Percentiles rank a stretch among this genome's conserved stretches.
Conservation (phyloP, 306 rosid species). For the Gillenia trifoliata region DNA sequence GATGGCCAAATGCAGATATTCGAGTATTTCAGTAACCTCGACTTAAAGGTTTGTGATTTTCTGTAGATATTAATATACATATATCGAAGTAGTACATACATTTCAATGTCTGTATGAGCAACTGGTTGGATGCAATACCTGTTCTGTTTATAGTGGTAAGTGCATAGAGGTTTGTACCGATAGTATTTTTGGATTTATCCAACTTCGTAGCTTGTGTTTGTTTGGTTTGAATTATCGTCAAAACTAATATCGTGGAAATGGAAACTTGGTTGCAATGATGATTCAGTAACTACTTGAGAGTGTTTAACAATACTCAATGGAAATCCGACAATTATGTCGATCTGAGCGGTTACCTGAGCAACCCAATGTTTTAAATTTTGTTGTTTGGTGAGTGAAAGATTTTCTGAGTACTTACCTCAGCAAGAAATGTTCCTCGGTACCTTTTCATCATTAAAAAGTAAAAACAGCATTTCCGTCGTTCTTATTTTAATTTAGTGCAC, state of each 20-base stretch:
- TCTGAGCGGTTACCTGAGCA: conserved; percentile 53
- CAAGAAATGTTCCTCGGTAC: background rate
- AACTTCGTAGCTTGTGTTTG: background rate
- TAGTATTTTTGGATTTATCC: too few species aligned
- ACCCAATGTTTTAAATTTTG: background rate
- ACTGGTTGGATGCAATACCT: background rate
- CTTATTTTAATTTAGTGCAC: background rate
- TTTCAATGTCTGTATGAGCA: background rate
- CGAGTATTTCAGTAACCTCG: conserved; percentile 31
- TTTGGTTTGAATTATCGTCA: background rate
- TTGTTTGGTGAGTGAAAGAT: too few species aligned
- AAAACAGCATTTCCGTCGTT: background rate
- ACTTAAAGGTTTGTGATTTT: conserved; percentile 12
- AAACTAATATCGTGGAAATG: background rate
- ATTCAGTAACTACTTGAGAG: conserved; percentile 29
- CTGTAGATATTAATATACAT: background rate
- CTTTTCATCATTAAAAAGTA: background rate
- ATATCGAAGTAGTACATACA: background rate
- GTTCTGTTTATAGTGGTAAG: background rate
- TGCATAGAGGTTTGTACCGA: too few species aligned
- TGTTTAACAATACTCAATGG: conserved; percentile 16
- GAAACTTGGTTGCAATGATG: conserved; percentile 30
- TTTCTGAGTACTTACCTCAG: background rate
- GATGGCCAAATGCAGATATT: conserved; percentile 30
- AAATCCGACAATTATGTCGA: conserved; percentile 27